A percentile compares a stretch with the other conserved stretches of the same genome.
Conservation (phyloP, 2,329 filamentous ascomycete species). For the Exophiala oligosperma region DNA sequence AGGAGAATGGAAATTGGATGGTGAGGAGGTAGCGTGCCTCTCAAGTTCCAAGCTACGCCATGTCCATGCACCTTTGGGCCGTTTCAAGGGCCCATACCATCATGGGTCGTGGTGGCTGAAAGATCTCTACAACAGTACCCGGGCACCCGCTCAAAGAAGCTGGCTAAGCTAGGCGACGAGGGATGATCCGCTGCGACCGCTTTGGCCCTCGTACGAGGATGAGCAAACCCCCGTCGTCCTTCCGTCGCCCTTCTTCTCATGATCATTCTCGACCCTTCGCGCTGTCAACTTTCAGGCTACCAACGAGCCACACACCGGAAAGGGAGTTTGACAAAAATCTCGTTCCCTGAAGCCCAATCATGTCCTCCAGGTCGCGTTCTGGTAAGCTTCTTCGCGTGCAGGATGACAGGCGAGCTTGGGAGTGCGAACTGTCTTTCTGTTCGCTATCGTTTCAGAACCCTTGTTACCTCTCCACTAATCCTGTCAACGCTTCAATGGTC, state of each 20-base stretch:
- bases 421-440: neutral
- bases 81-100: neutral
- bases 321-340: neutral
- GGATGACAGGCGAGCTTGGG: neutral
- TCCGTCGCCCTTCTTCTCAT: neutral
- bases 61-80: neutral
- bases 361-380: neutral
- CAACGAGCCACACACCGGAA: neutral
- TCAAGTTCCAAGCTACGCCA: neutral
- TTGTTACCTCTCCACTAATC: neutral
- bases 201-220: neutral
- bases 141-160: neutral
- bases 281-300: neutral
- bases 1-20: neutral
- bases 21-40: neutral
- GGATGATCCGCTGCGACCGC: neutral
- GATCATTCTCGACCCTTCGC: neutral
- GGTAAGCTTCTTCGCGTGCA: neutral
- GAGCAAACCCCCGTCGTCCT: neutral
- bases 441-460: conserved; percentile 1
- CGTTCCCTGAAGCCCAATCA: neutral
- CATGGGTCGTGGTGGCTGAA: neutral
- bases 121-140: neutral
- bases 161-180: neutral
- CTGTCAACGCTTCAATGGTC: neutral